A percentile compares a stretch with the other conserved stretches of the same genome.
These are phyloP conservation scores for Alternaria burnsii DNA, from an alignment of 2,329 filamentous ascomycete species.

Conservation along the genomic window DNA sequence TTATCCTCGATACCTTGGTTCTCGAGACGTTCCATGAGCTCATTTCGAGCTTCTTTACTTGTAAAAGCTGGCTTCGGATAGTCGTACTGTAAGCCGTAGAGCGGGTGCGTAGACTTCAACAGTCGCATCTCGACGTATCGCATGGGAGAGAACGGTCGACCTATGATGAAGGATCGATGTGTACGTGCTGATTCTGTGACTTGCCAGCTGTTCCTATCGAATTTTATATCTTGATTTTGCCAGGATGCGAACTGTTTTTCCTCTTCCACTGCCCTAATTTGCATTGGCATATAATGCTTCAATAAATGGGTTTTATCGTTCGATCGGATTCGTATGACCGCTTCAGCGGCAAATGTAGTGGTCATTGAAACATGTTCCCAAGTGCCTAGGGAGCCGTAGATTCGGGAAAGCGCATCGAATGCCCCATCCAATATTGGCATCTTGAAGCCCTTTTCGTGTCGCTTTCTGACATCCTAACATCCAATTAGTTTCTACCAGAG, in stretches of 20 bases:
- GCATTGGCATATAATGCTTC: not conserved
- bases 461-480: not conserved
- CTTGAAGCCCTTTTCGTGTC: not conserved
- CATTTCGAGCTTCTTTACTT: not conserved
- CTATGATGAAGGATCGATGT: not conserved
- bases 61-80: not conserved
- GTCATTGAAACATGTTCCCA: not conserved
- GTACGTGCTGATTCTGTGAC: not conserved
- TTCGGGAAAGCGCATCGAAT: not conserved
- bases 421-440: not conserved
- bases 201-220: not conserved
- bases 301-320: not conserved
- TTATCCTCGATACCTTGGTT: not conserved
- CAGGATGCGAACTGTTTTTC: not conserved
- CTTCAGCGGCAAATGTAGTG: not conserved
- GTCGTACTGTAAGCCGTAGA: constrained; percentile 1
- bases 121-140: not conserved
- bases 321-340: not conserved
- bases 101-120: not conserved
- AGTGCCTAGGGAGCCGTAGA: not conserved
- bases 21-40: not conserved
- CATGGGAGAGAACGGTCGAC: not conserved
- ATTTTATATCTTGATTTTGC: not conserved
- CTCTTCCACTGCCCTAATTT: not conserved
- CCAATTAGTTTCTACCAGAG: not conserved